A percentile compares a stretch with the other conserved stretches of the same genome.
Conservation (phyloP, 257 asterid species). For the Lycium barbarum region DNA sequence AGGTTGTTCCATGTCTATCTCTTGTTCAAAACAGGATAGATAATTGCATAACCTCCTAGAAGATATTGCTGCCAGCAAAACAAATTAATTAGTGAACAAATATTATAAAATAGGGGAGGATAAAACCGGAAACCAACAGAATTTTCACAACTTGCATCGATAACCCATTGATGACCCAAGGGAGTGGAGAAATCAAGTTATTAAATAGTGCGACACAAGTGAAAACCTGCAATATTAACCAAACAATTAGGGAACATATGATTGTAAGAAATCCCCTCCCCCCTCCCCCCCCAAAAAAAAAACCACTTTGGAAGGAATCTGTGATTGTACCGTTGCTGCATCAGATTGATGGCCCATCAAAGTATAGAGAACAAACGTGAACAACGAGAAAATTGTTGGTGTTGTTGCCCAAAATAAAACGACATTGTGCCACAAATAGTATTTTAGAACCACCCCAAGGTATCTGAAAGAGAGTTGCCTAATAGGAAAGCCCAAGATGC, state of each 20-base stretch:
- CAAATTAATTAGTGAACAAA: background rate
- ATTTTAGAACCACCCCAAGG: too few species aligned
- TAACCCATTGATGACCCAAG: slow-evolving; percentile 99
- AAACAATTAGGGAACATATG: background rate
- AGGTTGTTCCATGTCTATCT: slow-evolving; percentile 34
- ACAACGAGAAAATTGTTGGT: slow-evolving; percentile 92
- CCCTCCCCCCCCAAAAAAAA: background rate
- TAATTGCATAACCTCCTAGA: slow-evolving; percentile 78
- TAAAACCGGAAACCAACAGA: slow-evolving; percentile 3
- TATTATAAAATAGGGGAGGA: slow-evolving; percentile 5
- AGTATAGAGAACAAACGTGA: slow-evolving; percentile 89
- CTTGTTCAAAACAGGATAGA: slow-evolving; percentile 68
- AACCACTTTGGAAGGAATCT: background rate
- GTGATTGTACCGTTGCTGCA: slow-evolving; percentile 87
- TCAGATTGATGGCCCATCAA: slow-evolving; percentile 89
- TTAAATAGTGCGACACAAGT: slow-evolving; percentile 96
- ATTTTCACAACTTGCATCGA: slow-evolving; percentile 67
- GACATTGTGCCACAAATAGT: too few species aligned
- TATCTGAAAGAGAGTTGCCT: too few species aligned
- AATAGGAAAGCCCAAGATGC: too few species aligned
- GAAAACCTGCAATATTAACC: slow-evolving; percentile 75
- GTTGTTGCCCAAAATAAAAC: slow-evolving; percentile 99
- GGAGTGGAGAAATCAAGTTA: slow-evolving; percentile 94
- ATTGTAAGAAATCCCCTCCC: too few species aligned
- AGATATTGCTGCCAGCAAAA: slow-evolving; percentile 80